Conservation (phyloP, 176 grass and related monocot genomes). For the Tuctoria greenei region DNA sequence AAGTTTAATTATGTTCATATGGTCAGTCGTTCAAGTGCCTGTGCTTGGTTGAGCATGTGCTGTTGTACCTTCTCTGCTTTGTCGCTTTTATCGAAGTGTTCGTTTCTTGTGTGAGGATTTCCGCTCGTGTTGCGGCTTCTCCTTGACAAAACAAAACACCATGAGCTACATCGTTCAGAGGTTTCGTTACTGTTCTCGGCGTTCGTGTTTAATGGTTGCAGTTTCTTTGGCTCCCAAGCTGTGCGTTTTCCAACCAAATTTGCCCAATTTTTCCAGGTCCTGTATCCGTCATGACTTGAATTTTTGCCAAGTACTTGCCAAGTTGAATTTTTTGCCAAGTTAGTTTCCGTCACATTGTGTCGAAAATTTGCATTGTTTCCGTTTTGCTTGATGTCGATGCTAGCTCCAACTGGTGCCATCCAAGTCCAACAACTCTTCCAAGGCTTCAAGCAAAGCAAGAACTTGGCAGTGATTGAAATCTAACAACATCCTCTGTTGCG, state of each 20-base stretch:
- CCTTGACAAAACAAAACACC: neutral
- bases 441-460: neutral
- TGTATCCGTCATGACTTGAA: slow-evolving; percentile 35
- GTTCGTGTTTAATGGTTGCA: neutral
- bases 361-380: neutral
- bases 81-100: slow-evolving; percentile 26
- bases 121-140: neutral
- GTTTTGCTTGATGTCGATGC: slow-evolving; percentile 10
- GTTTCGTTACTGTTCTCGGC: neutral
- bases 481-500: neutral
- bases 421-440: neutral
- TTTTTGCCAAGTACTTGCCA: slow-evolving; percentile 27
- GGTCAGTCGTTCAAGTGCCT: slow-evolving; percentile 3
- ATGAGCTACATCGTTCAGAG: neutral
- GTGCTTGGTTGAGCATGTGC: slow-evolving; percentile 15
- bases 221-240: neutral
- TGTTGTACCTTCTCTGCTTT: slow-evolving; percentile 6
- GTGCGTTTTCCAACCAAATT: neutral
- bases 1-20: slow-evolving; percentile 45
- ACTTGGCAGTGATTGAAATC: neutral
- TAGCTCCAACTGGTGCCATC: neutral
- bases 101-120: neutral
- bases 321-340: no score
- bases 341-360: no score
- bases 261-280: neutral